Base-by-base conservation (phyloP, 495 filamentous ascomycete species). In the Hypoxylon subgilvum region DNA sequence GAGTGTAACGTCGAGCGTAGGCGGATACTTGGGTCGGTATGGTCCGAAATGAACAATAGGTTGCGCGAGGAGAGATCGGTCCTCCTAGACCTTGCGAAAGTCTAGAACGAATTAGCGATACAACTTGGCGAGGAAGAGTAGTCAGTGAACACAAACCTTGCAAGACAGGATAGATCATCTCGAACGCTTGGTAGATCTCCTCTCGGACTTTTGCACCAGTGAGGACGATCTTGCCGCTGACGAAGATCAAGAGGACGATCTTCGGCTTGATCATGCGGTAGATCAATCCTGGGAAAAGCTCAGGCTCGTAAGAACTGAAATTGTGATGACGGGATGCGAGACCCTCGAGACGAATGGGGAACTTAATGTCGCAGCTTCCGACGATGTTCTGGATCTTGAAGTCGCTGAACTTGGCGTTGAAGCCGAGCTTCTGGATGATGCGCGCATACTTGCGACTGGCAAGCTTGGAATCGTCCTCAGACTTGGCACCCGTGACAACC, bases 351-450 rank as follows among this genome's bases (percentile, higher is more conserved):
- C 94, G 91, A 65, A 98, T 97, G 35, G 94, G 94, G 80, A 98
- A 98, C 79, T 96, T 96, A 83, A 98, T 97, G 69, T 98, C 94
- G 74, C 94, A 97, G 25, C 91, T 96, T 54, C 94, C 94, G 57
- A 98, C 94, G 44, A 98, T 98, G 77, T 98, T 98, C 80, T 98
- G 95, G 74, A 97, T 97, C 83, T 98, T 97, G 82, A 98, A 98
- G 74, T 98, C 94, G 55, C 92, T 96, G 78, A 98, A 98, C 85
- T 96, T 97, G 55, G 95, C 92, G 62, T 96, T 96, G 85, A 98
- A 98, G 46, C 94, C 94, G 52, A 98, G 91, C 79, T 98, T 98
- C 81, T 98, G 94, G 68, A 98, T 97, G 76, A 98, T 98, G 61
- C 94, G 91, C 17, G 94, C 94, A 75, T 97, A 98, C 79, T 98